Base-by-base conservation (phyloP, 768 basidiomycete species). In the Auriscalpium microsporum region DNA sequence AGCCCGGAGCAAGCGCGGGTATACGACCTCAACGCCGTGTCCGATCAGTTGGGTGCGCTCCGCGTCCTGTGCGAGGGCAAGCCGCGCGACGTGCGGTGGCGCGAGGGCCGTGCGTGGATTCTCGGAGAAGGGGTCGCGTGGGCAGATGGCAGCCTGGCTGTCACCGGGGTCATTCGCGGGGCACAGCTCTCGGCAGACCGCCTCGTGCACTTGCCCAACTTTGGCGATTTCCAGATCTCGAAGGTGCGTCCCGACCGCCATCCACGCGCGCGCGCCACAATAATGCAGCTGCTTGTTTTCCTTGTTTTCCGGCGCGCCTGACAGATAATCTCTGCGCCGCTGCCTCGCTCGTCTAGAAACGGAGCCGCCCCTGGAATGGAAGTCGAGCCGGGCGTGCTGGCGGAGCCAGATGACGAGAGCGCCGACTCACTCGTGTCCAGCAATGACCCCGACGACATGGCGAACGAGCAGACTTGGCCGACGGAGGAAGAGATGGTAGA, bases 401-500 rank as follows among this genome's bases (percentile, higher is more conserved):
- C 84, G 0, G 83, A 86, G 63, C 84, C 86, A 0, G 73, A 80
- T 50, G 64, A 75, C 0, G 76, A 81, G 0, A 75, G 81, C 1
- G 89, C 87, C 0, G 94, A 97, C 68, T 93, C 93, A 7, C 72
- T 97, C 49, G 79, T 90, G 11, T 93, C 92, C 1, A 85, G 80
- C 50, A 94, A 95, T 67, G 83, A 89, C 21, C 90, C 87, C 4
- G 94, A 97, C 63, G 85, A 90, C 55, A 78, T 96, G 70, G 82
- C 78, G 37, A 96, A 95, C 66, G 95, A 99, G 64, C 95, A 99
- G 69, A 99, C 95, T 0, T 97, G 95, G 94, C 95, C 95, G 1
- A 95, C 93, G 0, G 93, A 97, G 67, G 95, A 97, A 65, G 95
- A 97, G 68, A 90, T 97, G 85, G 74, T 73, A 19, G 78, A 70